Conservation (phyloP, 768 basidiomycete genomes). For the Termitomyces heimii region DNA sequence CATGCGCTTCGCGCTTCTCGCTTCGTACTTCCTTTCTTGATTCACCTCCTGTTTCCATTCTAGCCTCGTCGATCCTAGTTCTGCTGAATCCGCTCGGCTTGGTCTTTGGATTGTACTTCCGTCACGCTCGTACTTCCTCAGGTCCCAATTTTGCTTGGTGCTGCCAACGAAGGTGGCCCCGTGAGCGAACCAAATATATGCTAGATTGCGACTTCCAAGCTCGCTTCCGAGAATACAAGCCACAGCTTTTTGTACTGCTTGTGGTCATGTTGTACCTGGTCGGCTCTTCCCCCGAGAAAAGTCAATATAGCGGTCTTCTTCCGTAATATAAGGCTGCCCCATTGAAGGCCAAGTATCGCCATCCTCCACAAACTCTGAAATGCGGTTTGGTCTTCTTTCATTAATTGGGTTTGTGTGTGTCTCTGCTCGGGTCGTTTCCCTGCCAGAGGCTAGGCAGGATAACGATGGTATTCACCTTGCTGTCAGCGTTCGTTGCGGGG, state of each 20-base stretch:
- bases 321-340: neutral
- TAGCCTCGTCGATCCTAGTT: neutral
- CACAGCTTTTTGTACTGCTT: neutral
- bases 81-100: neutral
- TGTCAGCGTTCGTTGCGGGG: conserved; percentile 38
- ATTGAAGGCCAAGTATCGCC: neutral
- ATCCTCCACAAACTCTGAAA: neutral
- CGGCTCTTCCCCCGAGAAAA: neutral
- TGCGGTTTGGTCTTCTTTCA: neutral
- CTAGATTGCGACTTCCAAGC: neutral
- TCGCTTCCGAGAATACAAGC: neutral
- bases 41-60: neutral
- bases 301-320: neutral
- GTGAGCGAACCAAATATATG: neutral
- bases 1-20: neutral
- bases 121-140: neutral
- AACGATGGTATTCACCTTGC: conserved; percentile 38
- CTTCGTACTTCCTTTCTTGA: neutral
- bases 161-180: neutral
- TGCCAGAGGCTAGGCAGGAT: neutral
- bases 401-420: neutral
- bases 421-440: neutral
- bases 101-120: neutral
- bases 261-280: neutral
- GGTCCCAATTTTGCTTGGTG: neutral